Evolutionary conservation across 2,329 filamentous ascomycete genomes (phyloP).

Genomic region (Phyllosticta citrichinensis): DNA sequence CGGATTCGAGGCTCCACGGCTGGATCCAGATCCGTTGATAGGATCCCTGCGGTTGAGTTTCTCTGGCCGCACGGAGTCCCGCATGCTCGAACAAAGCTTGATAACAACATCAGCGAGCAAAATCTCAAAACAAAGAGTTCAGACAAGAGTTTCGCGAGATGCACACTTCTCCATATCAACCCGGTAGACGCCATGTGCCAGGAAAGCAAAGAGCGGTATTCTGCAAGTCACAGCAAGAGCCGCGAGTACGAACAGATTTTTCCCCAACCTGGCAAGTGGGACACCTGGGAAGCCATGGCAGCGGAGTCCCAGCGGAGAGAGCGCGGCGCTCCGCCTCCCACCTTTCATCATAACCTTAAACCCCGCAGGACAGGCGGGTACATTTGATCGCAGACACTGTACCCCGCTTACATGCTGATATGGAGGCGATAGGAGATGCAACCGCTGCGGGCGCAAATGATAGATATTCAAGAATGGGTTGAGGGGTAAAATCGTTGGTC

Average conservation of each 20-base stretch:
- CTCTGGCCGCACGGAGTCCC: not conserved
- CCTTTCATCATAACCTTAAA: not conserved
- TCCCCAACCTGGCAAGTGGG: not conserved
- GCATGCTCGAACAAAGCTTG: not conserved
- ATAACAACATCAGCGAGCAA: not conserved
- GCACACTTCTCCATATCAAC: not conserved
- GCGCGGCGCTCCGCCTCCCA: not conserved
- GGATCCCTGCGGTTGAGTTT: not conserved
- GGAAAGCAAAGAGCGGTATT: not conserved
- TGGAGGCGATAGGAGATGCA: not conserved
- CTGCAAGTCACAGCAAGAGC: not conserved
- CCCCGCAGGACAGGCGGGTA: not conserved
- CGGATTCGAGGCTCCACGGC: not conserved
- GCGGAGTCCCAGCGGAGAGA: not conserved
- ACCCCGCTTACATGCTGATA: not conserved
- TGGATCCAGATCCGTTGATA: not conserved
- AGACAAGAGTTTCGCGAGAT: not conserved
- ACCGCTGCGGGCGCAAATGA: not conserved
- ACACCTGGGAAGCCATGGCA: not conserved
- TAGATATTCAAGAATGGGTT: not conserved
- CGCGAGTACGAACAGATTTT: not conserved
- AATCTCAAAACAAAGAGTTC: not conserved
- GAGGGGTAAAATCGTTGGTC: not conserved
- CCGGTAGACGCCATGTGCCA: too few species aligned
- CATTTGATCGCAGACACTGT: not conserved